Base-by-base conservation (phyloP, 2,329 filamentous ascomycete genomes). In the Fusarium sp. region DNA sequence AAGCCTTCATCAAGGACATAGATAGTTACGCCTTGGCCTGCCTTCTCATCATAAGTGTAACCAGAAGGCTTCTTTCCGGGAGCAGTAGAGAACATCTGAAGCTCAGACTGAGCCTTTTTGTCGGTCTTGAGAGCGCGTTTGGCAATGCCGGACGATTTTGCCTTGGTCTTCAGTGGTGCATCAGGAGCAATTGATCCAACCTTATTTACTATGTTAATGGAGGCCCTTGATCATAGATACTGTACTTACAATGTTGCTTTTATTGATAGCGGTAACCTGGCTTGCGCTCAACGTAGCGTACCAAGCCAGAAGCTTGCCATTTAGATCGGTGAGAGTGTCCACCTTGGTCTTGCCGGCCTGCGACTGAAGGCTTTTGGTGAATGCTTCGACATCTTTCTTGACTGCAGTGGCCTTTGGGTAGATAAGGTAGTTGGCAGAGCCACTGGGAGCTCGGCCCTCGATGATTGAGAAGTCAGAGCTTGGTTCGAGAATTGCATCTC, bases 161-260 rank as follows among this genome's bases (percentile, higher is more conserved):
- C 14, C 3, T 39, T 3, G 24, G 20, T 18, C 35, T 30, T 28
- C 3, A 55, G 24, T 0, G 24, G 24, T 7, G 35, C 51, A 55
- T 39, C 35, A 22, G 51, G 24, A 18, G 36, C 24, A 38, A 55
- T 3, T 26, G 35, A 26, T 0, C 51, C 51, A 0, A 55, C 5
- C 35, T 55, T 28, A 14, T 22, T 28, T 28, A 9, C 3, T 28
- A 28, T 5, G 51, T 55, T 39, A 55, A 22, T 5, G 9, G 7
- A 22, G 4, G 0, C 1, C 5, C 18, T 10, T 2, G 0, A 7
- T 17, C 0, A 36, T 5, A 20, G 28, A 9, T 20, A 2, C 1
- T 14, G 24, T 18, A 55, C 35, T 39, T 55, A 55, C 36, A 39
- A 39, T 2, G 10, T 3, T 30, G 24, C 1, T 18, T 8, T 36